Base-by-base conservation (phyloP, 768 basidiomycete species). In the Rhizopogon vesiculosus region DNA sequence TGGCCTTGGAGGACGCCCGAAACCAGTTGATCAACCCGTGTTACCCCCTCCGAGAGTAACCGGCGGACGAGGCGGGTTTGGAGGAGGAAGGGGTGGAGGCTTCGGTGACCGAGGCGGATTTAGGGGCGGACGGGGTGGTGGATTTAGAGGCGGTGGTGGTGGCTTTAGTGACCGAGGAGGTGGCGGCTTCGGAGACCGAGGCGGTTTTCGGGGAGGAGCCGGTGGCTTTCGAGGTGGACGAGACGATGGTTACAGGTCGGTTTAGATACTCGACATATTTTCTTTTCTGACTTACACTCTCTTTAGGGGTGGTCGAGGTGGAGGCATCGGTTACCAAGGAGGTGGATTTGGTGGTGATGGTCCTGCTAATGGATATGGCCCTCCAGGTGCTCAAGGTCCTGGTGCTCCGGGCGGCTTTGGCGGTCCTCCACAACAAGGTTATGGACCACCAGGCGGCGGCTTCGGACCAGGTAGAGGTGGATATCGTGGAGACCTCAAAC, bases 1-100 rank as follows among this genome's bases (percentile, higher is more conserved):
- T n/a, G 97, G 97, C 5, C 80, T 98, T n/a, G 97, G 97, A n/a
- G 97, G 97, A 28, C 82, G 96, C 56, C 93, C 95, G 18, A 98
- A 98, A 69, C 85, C 85, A 4, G 83, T 82, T 1, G 82, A 81
- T 54, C 60, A 72, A 18, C 63, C 72, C 9, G 59, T 68, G 8
- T 61, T 68, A 5, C 62, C 70, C 12, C 66, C 74, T 38, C 59
- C 67, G 35, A 57, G 66, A 39, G 66, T 77, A 3, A 54, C 71
- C 56, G 64, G 67, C 31, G 55, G 62, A 7, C 73, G 78, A n/a
- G 74, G 77, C 15, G 74, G 76, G 0, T 72, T 76, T 48, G 72
- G 79, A 29, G 83, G 48, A 5, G 48, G 48, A 5, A 49, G 48
- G 33, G 48, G 48, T 10, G 48, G 75, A 12, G 68, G 71, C 12